Evolutionary conservation across 169 alveolate species (phyloP), one percentile per base, ranked within the genome.

Genomic region (Plasmodium gonderi): DNA sequence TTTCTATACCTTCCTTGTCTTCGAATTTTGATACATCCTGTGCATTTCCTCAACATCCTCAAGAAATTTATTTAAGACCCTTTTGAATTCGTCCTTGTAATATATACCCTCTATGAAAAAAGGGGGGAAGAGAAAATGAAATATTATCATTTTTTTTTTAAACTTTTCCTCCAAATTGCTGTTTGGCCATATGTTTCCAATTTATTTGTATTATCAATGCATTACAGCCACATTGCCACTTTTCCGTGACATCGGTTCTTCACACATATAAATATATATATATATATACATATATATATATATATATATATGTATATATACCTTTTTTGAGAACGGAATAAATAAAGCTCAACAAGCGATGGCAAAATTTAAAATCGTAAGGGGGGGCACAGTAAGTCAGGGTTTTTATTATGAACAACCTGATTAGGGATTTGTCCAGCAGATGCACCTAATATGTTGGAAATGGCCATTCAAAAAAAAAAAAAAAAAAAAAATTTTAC

Each of bases 361-460:
- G 33, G 69, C 93, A 94, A 81, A 94, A 94, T 36, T 91, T 94
- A 47, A 82, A 65, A 45, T 94, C 87, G 45, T 94, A 94, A 7
- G 96, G 96, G 26, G 96, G 96, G 3, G 95, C 94, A 76, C 96
- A 94, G 77, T 68, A 94, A 29, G 91, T 89, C 42, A 94, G 68
- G 17, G 91, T 60, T 68, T 94, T 91, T 17, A 94, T 85, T 38
- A 94, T 94, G 51, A 94, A 94, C 40, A 92, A 89, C 75, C 96
- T 90, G 60, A 94, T 94, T 40, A 94, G 45, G 20, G 95, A 80
- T 74, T 94, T 94, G 40, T 94, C 96, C 83, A 94, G 36, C 38
- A 87, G 33, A 67, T 51, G 67, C 9, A 87, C 68, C 93, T 87
- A 3, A 72, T 1, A 42, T 17, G 14, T 36, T 7, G 51, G 38